Percentiles rank a stretch among this genome's conserved stretches.
These are phyloP conservation scores for Podila epigama DNA, from an alignment of 192 early-diverging fungal genomes.

Conservation along the genomic window DNA sequence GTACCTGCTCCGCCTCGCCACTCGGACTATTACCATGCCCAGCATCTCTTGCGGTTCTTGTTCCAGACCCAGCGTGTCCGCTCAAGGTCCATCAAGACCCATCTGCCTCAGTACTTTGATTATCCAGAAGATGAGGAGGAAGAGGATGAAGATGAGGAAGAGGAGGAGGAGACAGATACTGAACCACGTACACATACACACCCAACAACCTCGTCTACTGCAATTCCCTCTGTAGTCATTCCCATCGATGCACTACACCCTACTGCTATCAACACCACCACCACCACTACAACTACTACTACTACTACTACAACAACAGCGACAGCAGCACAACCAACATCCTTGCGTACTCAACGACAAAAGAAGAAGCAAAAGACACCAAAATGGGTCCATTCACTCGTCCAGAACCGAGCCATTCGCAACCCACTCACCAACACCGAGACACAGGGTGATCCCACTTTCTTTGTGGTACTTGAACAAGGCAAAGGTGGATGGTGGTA, in stretches of 20 bases:
- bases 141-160: not conserved
- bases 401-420: slow-evolving; percentile 28
- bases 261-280: not conserved
- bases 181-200: not conserved
- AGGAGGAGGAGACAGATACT: not conserved
- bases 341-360: not conserved
- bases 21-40: slow-evolving; percentile 39
- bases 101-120: slow-evolving; percentile 34
- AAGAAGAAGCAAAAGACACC: slow-evolving; percentile 9
- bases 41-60: slow-evolving; percentile 31
- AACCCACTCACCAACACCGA: slow-evolving; percentile 44
- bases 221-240: slow-evolving; percentile 1
- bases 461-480: slow-evolving; percentile 28
- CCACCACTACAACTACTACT: not conserved
- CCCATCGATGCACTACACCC: not conserved
- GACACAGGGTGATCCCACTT: slow-evolving; percentile 32
- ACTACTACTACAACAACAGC: not conserved
- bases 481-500: slow-evolving; percentile 42
- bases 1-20: slow-evolving; percentile 26
- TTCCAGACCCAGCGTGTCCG: slow-evolving; percentile 41
- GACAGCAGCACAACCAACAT: not conserved
- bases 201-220: not conserved
- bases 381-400: slow-evolving; percentile 26
- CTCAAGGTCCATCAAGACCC: slow-evolving; percentile 6
- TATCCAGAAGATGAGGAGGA: not conserved